phyloP scores from a whole-genome alignment of 768 basidiomycete genomes.

The Kwoniella dejecticola region DNA sequence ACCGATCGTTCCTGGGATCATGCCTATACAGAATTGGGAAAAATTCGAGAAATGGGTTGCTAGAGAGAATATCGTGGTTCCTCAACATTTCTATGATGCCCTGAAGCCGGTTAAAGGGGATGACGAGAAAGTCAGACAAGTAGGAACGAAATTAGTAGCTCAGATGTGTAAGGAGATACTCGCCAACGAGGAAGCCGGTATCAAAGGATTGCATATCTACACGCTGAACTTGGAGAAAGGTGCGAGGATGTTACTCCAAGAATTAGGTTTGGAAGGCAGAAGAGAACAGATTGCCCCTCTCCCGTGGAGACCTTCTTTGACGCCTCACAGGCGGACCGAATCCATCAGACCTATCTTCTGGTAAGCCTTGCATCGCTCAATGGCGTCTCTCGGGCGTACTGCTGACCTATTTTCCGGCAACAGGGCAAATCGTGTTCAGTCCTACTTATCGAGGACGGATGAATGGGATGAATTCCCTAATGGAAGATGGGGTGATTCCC shows the following conservation, averaged over 20 bases:
- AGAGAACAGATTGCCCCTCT: constrained; percentile 86
- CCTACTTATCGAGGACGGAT: constrained; percentile 92
- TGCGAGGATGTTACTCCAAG: constrained; percentile 90
- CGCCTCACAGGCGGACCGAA: constrained; percentile 85
- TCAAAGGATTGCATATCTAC: constrained; percentile 90
- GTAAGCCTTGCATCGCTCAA: constrained; percentile 16
- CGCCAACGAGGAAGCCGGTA: constrained; percentile 68
- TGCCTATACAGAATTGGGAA: constrained; percentile 95
- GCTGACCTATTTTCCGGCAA: constrained; percentile 6
- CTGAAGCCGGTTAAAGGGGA: constrained; percentile 86
- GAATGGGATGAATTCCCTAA: constrained; percentile 99
- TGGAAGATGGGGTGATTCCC: constrained; percentile 95
- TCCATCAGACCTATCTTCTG: constrained; percentile 97
- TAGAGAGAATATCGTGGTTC: constrained; percentile 63
- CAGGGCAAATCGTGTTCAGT: constrained; percentile 87
- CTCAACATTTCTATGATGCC: constrained; percentile 70
- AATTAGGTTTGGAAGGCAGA: constrained; percentile 67
- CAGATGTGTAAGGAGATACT: constrained; percentile 90
- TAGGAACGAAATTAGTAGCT: constrained; percentile 92
- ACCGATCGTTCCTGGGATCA: constrained; percentile 90
- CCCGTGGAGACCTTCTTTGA: constrained; percentile 96
- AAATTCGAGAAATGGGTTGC: constrained; percentile 73
- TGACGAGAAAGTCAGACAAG: constrained; percentile 86
- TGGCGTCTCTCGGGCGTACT: not conserved
- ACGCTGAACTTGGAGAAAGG: constrained; percentile 97